Evolutionary conservation across 2,329 filamentous ascomycete species (phyloP).

Genomic region (Cyphellophora attinorum): DNA sequence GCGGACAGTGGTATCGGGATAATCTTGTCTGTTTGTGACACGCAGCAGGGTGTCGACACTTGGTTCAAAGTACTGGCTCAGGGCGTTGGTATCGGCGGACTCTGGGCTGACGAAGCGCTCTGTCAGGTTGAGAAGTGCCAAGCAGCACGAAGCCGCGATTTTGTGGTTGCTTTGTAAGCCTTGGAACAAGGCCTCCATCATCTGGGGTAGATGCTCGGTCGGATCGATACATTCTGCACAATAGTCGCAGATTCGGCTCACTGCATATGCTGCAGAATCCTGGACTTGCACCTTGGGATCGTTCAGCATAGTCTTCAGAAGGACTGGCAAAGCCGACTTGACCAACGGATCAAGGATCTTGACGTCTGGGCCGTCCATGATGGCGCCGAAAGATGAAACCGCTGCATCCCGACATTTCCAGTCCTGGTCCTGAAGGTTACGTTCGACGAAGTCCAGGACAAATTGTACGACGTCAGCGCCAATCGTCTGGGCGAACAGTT

Average conservation of each 20-base stretch:
- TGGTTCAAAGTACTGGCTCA: slow-evolving; percentile 87
- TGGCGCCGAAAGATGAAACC: slow-evolving; percentile 92
- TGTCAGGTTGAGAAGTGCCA: slow-evolving; percentile 96
- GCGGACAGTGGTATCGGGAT: slow-evolving; percentile 70
- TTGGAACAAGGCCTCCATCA: slow-evolving; percentile 82
- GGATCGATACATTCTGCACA: slow-evolving; percentile 89
- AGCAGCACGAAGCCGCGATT: slow-evolving; percentile 97
- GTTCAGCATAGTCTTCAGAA: slow-evolving; percentile 79
- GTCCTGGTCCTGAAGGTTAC: slow-evolving; percentile 78
- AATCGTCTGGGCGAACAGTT: slow-evolving; percentile 90
- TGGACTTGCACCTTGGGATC: slow-evolving; percentile 82
- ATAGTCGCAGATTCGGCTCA: slow-evolving; percentile 90
- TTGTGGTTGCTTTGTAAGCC: slow-evolving; percentile 85
- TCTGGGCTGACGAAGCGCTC: slow-evolving; percentile 88
- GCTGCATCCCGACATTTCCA: slow-evolving; percentile 94
- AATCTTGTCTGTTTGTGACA: slow-evolving; percentile 62
- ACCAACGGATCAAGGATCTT: slow-evolving; percentile 86
- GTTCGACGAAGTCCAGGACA: slow-evolving; percentile 84
- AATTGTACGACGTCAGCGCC: slow-evolving; percentile 73
- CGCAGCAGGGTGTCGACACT: slow-evolving; percentile 77
- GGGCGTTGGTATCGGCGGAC: slow-evolving; percentile 65
- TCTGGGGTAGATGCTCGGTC: slow-evolving; percentile 65
- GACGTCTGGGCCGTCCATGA: slow-evolving; percentile 97
- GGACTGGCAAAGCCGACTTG: slow-evolving; percentile 84
- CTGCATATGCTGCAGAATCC: slow-evolving; percentile 90